Conservation (phyloP, 345 rosid species). For the Eucalyptus cloeziana region DNA sequence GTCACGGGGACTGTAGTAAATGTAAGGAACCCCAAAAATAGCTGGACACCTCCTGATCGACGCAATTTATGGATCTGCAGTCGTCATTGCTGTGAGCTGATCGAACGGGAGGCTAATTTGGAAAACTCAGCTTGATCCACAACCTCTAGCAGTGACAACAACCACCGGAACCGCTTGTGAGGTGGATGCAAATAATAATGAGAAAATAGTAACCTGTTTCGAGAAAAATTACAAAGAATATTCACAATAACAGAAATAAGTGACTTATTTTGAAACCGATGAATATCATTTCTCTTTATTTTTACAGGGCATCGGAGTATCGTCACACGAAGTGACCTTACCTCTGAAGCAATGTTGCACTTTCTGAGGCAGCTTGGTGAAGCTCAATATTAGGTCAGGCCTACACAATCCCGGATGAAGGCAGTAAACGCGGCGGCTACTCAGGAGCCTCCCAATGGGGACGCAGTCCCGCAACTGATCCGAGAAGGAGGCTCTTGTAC, state of each 20-base stretch:
- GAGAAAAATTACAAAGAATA: not conserved
- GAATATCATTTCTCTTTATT: not conserved
- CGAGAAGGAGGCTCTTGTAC: slow-evolving; percentile 12
- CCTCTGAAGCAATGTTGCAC: slow-evolving; percentile 16
- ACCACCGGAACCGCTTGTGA: slow-evolving; percentile 22
- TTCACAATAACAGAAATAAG: not conserved
- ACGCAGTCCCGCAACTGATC: slow-evolving; percentile 39
- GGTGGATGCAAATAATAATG: slow-evolving; percentile 3
- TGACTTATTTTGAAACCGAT: not conserved
- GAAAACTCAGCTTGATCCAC: slow-evolving; percentile 15
- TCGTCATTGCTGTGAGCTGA: slow-evolving; percentile 23
- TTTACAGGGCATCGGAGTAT: slow-evolving; percentile 14
- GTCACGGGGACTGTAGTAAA: slow-evolving; percentile 8
- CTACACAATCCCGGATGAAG: slow-evolving; percentile 30
- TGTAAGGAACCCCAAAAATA: slow-evolving; percentile 26
- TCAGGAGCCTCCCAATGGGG: slow-evolving; percentile 35
- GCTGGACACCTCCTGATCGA: slow-evolving; percentile 11
- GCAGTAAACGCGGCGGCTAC: slow-evolving; percentile 22
- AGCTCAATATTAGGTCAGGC: not conserved
- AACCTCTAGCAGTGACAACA: slow-evolving; percentile 14
- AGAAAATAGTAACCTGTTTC: not conserved
- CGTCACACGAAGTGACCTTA: slow-evolving; percentile 18
- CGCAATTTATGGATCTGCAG: slow-evolving; percentile 26
- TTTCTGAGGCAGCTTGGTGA: slow-evolving; percentile 24
- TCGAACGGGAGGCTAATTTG: slow-evolving; percentile 19